phyloP scores from a whole-genome alignment of 306 rosid species.

The Mucuna pruriens region DNA sequence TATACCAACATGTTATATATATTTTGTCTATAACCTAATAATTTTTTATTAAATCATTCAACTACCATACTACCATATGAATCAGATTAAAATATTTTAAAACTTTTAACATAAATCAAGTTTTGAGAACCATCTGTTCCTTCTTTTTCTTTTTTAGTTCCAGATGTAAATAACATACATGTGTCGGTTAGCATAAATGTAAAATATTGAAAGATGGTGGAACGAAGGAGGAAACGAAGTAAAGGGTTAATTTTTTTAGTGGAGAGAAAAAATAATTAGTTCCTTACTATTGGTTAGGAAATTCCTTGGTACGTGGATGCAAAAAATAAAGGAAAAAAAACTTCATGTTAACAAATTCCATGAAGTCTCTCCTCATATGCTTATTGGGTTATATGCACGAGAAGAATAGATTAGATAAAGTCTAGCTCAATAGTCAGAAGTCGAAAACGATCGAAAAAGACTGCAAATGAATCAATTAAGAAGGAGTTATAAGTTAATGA shows the following conservation, averaged over 20 bases:
- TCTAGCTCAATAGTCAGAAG: background rate
- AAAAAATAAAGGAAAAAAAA: no score
- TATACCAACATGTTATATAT: no score
- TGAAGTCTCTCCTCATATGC: background rate
- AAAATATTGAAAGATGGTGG: background rate
- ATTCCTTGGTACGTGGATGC: no score
- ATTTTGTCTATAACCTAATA: background rate
- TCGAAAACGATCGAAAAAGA: no score
- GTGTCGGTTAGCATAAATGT: background rate
- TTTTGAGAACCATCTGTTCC: background rate
- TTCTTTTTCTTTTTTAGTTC: background rate
- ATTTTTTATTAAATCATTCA: background rate
- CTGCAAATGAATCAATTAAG: no score
- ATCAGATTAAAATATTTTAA: background rate
- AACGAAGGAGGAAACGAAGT: background rate
- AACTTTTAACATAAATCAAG: background rate
- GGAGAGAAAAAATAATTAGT: no score
- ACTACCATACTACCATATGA: background rate
- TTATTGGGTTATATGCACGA: background rate
- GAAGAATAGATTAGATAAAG: background rate
- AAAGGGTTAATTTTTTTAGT: background rate
- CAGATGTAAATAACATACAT: background rate
- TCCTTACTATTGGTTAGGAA: no score
- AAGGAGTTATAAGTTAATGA: no score
- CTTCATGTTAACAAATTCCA: no score